Evolutionary conservation across 495 filamentous ascomycete genomes (phyloP).

Genomic region (Penicillium desertorum): DNA sequence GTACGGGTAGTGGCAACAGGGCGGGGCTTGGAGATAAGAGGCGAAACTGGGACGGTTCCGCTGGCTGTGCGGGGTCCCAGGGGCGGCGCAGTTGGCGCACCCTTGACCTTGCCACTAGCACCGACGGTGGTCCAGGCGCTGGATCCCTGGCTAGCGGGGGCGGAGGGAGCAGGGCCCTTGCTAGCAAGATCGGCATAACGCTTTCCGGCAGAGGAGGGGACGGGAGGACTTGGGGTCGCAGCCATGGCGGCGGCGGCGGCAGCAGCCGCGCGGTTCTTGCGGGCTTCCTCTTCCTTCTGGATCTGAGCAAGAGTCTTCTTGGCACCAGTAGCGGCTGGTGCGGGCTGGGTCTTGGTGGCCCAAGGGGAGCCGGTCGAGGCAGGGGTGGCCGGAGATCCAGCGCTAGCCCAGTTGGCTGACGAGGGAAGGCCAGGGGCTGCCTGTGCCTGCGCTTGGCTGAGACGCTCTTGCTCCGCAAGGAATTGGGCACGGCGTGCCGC

Average conservation of each 20-base stretch:
- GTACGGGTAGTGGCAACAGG: conserved; percentile 31
- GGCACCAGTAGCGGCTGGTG: conserved; percentile 44
- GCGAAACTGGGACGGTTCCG: conserved; percentile 43
- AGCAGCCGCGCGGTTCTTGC: conserved; percentile 68
- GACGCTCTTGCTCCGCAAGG: conserved; percentile 72
- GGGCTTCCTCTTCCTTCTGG: conserved; percentile 91
- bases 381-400: conserved; percentile 63
- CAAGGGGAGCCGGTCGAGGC: conserved; percentile 57
- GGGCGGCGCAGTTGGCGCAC: conserved; percentile 57
- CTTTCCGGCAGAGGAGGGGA: conserved; percentile 64
- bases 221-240: conserved; percentile 46
- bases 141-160: conserved; percentile 31
- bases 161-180: conserved; percentile 57
- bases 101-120: conserved; percentile 87
- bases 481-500: conserved; percentile 73
- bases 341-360: conserved; percentile 58
- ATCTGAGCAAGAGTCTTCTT: conserved; percentile 96
- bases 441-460: conserved; percentile 61
- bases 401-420: conserved; percentile 85
- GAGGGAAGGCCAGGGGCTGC: conserved; percentile 75
- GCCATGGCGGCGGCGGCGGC: conserved; percentile 56
- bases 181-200: conserved; percentile 94
- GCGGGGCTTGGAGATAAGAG: conserved; percentile 36
- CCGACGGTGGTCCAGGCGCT: conserved; percentile 95
- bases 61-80: conserved; percentile 59